Evolutionary conservation across 305 asterid genomes (phyloP).

Genomic region (Withania somnifera): DNA sequence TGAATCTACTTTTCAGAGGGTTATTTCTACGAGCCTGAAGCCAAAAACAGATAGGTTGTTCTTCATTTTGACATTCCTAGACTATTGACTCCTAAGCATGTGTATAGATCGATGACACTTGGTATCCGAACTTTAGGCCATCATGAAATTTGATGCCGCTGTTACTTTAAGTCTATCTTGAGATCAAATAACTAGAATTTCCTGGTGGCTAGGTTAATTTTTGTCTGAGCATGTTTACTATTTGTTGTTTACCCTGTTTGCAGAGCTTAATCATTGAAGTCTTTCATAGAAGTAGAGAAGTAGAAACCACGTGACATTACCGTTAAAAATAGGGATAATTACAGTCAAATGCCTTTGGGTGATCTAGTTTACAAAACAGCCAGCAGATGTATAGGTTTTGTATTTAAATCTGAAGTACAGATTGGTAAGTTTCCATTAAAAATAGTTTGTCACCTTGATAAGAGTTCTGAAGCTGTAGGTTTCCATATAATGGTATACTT

Average conservation of each 20-base stretch:
- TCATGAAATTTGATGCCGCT: background rate
- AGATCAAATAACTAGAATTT: background rate
- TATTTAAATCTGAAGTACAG: no score
- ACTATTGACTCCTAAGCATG: background rate
- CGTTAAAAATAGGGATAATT: background rate
- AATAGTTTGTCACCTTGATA: background rate
- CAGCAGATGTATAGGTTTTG: background rate
- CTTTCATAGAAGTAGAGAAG: background rate
- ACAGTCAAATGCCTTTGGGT: background rate
- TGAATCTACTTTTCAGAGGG: background rate
- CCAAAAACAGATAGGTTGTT: background rate
- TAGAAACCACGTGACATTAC: background rate
- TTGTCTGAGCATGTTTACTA: background rate
- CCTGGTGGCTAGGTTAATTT: background rate
- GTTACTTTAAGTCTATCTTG: background rate
- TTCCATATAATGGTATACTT: background rate
- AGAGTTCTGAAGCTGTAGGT: background rate
- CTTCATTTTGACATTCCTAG: background rate
- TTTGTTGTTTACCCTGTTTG: background rate
- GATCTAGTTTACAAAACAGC: background rate
- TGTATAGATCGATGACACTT: background rate
- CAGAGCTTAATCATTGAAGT: background rate
- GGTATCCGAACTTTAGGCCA: background rate
- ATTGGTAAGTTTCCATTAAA: background rate
- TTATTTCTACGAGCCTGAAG: background rate